phyloP scores from a whole-genome alignment of 345 rosid genomes.

The Populus tremula region DNA sequence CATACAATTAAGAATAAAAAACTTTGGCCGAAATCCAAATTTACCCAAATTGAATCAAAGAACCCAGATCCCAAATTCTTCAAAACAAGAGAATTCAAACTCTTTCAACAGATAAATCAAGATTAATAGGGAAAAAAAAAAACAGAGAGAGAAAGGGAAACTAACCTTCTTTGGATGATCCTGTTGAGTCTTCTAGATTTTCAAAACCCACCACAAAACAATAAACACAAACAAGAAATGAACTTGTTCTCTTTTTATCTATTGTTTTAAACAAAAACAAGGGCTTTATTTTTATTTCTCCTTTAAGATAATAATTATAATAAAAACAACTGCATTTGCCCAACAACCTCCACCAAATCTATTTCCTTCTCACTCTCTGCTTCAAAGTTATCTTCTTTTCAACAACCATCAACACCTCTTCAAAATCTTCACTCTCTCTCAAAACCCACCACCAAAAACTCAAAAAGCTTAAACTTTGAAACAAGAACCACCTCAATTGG shows the following conservation, averaged over 20 bases:
- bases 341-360: background rate
- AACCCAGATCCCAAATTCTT: background rate
- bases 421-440: background rate
- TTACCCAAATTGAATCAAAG: background rate
- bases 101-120: background rate
- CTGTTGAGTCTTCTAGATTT: conserved; percentile 40
- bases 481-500: background rate
- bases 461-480: background rate
- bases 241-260: background rate
- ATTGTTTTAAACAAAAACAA: background rate
- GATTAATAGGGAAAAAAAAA: background rate
- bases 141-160: background rate
- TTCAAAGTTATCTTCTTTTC: conserved; percentile 1
- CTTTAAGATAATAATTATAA: background rate
- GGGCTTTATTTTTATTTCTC: background rate
- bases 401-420: background rate
- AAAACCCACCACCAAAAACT: conserved; percentile 2
- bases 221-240: background rate
- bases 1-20: background rate
- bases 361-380: conserved; percentile 8
- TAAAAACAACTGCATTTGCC: background rate
- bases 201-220: background rate
- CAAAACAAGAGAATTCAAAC: background rate
- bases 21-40: background rate
- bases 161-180: conserved; percentile 39